A percentile compares a stretch with the other conserved stretches of the same genome.
Conservation (phyloP, 176 grass and related monocot species). For the Hyparrhenia diplandra region DNA sequence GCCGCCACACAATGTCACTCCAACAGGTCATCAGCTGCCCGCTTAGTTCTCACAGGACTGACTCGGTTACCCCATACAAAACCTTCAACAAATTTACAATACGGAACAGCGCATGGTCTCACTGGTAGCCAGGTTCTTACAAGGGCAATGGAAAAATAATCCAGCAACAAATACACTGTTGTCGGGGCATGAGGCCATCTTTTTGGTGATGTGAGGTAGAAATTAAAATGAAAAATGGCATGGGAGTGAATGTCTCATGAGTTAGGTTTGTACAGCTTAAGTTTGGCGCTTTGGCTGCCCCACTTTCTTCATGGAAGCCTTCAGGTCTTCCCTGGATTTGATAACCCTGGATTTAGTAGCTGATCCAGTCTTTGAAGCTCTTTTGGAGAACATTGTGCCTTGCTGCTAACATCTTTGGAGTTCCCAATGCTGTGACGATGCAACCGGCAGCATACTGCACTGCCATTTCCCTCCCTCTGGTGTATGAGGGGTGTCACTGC, state of each 20-base stretch:
- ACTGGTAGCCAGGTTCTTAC: constrained; percentile 32
- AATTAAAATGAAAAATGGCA: constrained; percentile 43
- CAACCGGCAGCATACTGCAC: constrained; percentile 41
- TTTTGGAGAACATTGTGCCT: constrained; percentile 51
- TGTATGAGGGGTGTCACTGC: constrained; percentile 50
- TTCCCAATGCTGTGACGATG: constrained; percentile 70
- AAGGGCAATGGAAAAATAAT: constrained; percentile 43
- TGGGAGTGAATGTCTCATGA: constrained; percentile 15
- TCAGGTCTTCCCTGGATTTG: constrained; percentile 43
- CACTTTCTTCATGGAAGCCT: constrained; percentile 23
- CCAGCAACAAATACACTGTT: constrained; percentile 24
- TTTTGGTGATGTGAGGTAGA: constrained; percentile 41
- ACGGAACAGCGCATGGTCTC: constrained; percentile 10
- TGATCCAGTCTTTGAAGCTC: constrained; percentile 30
- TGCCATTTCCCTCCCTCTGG: constrained; percentile 39
- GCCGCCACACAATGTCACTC: constrained; percentile 22
- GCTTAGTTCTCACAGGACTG: constrained; percentile 34
- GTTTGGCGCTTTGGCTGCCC: constrained; percentile 22
- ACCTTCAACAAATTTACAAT: constrained; percentile 42
- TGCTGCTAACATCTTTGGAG: constrained; percentile 44
- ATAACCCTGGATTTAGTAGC: constrained; percentile 35
- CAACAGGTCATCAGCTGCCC: constrained; percentile 24
- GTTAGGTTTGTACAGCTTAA: constrained; percentile 61
- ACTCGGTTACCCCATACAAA: constrained; percentile 32
- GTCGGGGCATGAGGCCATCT: constrained; percentile 24